These are phyloP conservation scores for Apophysomyces ossiformis DNA, from an alignment of 371 early-diverging fungal genomes.

Conservation along the genomic window DNA sequence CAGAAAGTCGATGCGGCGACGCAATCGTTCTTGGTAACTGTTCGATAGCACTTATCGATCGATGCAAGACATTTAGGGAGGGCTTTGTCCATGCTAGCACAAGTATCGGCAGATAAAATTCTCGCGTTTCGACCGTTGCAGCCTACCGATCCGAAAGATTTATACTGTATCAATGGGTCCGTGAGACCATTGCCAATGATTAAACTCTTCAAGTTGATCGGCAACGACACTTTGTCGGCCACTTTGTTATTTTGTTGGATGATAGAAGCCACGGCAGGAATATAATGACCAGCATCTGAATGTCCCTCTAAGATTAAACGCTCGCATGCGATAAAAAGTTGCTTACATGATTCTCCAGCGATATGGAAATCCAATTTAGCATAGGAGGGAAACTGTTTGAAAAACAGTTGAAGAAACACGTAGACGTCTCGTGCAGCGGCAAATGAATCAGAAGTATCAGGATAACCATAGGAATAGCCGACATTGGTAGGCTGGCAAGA, in stretches of 20 bases:
- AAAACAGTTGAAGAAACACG: slow-evolving; percentile 74
- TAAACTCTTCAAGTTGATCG: slow-evolving; percentile 73
- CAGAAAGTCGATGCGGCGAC: slow-evolving; percentile 84
- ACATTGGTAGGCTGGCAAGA: slow-evolving; percentile 64
- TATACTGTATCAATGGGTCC: slow-evolving; percentile 88
- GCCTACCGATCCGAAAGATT: slow-evolving; percentile 88
- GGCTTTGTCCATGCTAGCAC: slow-evolving; percentile 68
- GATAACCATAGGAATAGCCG: slow-evolving; percentile 71
- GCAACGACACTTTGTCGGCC: slow-evolving; percentile 40
- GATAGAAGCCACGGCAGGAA: slow-evolving; percentile 74
- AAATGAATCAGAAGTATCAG: slow-evolving; percentile 46
- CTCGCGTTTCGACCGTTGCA: slow-evolving; percentile 82
- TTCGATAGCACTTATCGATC: slow-evolving; percentile 85
- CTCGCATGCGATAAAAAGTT: background rate
- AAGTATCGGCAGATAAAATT: slow-evolving; percentile 67
- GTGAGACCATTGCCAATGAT: slow-evolving; percentile 92
- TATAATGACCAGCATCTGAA: slow-evolving; percentile 72
- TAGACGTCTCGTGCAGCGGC: slow-evolving; percentile 65
- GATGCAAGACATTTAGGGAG: slow-evolving; percentile 75
- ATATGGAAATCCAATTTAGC: slow-evolving; percentile 49
- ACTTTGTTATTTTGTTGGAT: slow-evolving; percentile 66
- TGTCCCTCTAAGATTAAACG: background rate
- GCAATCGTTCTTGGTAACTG: slow-evolving; percentile 73
- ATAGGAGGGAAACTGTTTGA: slow-evolving; percentile 64
- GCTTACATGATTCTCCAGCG: slow-evolving; percentile 73